phyloP scores from a whole-genome alignment of 2,329 filamentous ascomycete species.

The Scedosporium dehoogii region DNA sequence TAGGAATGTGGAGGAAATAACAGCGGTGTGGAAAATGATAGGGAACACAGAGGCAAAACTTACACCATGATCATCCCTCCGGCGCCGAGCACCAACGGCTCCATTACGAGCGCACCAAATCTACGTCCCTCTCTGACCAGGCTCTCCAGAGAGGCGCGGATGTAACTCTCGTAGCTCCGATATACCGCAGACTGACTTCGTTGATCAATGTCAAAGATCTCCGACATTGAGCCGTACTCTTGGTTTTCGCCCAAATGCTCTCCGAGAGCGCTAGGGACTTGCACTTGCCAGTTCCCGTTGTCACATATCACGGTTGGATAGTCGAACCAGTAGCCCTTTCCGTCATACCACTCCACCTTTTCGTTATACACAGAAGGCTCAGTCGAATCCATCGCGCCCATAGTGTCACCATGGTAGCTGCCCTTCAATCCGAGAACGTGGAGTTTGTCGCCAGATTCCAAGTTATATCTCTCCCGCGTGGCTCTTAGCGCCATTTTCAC shows the following conservation, averaged over 20 bases:
- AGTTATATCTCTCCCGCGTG: conserved; percentile 54
- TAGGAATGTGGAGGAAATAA: background rate
- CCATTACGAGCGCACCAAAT: conserved; percentile 70
- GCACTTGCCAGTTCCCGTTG: conserved; percentile 56
- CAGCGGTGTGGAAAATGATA: background rate
- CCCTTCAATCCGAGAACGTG: conserved; percentile 67
- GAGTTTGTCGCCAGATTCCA: conserved; percentile 47
- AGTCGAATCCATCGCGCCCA: conserved; percentile 78
- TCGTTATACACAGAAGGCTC: conserved; percentile 71
- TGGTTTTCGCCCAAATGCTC: conserved; percentile 29
- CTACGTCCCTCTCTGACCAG: conserved; percentile 48
- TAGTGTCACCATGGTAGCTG: conserved; percentile 80
- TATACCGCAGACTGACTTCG: conserved; percentile 29
- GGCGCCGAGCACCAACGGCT: conserved; percentile 71
- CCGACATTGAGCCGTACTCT: conserved; percentile 36
- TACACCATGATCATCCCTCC: conserved; percentile 76
- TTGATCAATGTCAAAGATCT: conserved; percentile 49
- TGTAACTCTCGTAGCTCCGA: conserved; percentile 42
- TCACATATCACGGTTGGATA: conserved; percentile 62
- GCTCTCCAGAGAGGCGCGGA: conserved; percentile 40
- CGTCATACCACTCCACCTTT: conserved; percentile 78
- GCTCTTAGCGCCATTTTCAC: conserved; percentile 77
- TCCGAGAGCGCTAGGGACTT: conserved; percentile 39
- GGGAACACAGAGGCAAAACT: conserved; percentile 19
- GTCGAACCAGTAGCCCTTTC: conserved; percentile 72